Percentiles rank a stretch among this genome's conserved stretches.
Evolutionary conservation across 192 early-diverging fungal species (phyloP).

Genomic region (Irineochytrium annulatum): DNA sequence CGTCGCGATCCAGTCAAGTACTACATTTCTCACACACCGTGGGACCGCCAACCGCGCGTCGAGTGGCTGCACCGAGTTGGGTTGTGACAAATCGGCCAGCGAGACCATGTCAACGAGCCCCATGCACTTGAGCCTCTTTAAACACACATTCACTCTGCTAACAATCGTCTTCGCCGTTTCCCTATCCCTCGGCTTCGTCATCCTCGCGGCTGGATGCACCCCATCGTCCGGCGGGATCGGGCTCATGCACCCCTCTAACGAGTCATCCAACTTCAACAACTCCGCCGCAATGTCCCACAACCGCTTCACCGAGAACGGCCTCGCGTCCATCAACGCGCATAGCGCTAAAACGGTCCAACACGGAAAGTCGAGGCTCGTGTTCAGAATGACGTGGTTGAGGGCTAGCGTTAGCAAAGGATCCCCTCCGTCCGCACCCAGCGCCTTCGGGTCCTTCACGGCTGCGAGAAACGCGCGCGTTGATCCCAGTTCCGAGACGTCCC

Average conservation of each 20-base stretch:
- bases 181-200: neutral
- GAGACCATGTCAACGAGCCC: neutral
- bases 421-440: neutral
- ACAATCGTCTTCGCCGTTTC: neutral
- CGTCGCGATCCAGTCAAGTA: neutral
- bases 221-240: neutral
- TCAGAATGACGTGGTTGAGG: neutral
- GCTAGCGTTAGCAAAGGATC: neutral
- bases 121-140: neutral
- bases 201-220: constrained; percentile 2
- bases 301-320: neutral
- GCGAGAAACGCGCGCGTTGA: neutral
- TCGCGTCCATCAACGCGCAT: neutral
- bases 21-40: neutral
- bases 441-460: neutral
- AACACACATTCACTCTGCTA: neutral
- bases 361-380: neutral
- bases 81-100: neutral
- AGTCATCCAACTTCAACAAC: neutral
- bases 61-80: neutral
- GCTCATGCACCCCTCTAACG: neutral
- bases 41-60: neutral
- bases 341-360: neutral
- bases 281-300: neutral
- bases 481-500: neutral